Conservation (phyloP, 805 yeast genomes). For the Starmerella geochares region DNA sequence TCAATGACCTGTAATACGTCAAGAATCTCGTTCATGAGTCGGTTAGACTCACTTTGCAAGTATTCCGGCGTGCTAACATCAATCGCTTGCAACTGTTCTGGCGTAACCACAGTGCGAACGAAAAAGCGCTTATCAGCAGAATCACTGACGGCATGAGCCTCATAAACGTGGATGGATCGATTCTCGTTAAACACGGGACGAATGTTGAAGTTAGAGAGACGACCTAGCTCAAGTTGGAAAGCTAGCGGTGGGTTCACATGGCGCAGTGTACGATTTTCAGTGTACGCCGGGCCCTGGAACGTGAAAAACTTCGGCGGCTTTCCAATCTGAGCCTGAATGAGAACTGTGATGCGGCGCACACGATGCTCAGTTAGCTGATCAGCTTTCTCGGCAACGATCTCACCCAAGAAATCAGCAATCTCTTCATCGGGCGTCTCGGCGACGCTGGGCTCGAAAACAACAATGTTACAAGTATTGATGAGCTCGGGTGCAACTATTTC, state of each 20-base stretch:
- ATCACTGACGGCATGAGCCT: conserved; percentile 89
- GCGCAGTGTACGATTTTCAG: conserved; percentile 87
- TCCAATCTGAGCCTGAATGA: conserved; percentile 74
- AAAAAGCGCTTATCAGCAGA: conserved; percentile 90
- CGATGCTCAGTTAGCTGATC: conserved; percentile 61
- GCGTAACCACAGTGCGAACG: conserved; percentile 93
- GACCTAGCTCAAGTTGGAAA: conserved; percentile 87
- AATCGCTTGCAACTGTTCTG: conserved; percentile 77
- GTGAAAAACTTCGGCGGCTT: conserved; percentile 92
- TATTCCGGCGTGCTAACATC: conserved; percentile 90
- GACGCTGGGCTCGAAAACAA: conserved; percentile 36
- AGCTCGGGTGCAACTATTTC: conserved; percentile 30
- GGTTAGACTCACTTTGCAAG: conserved; percentile 88
- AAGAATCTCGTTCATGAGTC: conserved; percentile 89
- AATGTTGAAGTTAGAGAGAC: conserved; percentile 89
- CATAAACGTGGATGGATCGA: conserved; percentile 94
- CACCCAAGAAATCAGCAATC: conserved; percentile 51
- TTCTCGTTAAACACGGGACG: conserved; percentile 92
- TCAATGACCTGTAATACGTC: conserved; percentile 92
- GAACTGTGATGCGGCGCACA: conserved; percentile 87
- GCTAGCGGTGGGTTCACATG: conserved; percentile 98
- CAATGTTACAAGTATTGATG: conserved; percentile 74
- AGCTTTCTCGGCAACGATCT: conserved; percentile 54
- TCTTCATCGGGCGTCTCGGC: conserved; percentile 59
- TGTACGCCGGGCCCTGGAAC: conserved; percentile 76